Percentiles rank a stretch among this genome's conserved stretches.
Evolutionary conservation across 768 basidiomycete genomes (phyloP).

Genomic region (Lanmaoa rubissima): DNA sequence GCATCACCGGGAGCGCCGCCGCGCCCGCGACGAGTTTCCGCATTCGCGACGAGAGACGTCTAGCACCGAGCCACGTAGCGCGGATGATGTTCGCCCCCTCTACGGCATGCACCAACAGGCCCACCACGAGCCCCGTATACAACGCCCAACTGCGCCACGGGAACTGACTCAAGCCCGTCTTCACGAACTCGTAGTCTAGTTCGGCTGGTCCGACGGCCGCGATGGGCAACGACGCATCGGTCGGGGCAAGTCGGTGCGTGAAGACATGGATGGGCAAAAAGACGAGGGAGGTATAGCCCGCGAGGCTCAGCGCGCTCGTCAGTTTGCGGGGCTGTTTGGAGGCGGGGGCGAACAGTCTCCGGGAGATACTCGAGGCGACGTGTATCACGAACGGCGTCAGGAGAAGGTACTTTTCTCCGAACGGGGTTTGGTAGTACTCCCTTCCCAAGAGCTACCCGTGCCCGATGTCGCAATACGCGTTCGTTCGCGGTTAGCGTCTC

Average conservation of each 20-base stretch:
- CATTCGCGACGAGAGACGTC: conserved; percentile 14
- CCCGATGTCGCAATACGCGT: background rate
- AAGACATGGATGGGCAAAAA: conserved; percentile 69
- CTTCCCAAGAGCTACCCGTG: conserved; percentile 67
- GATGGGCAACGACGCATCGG: conserved; percentile 38
- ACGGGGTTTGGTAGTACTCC: conserved; percentile 79
- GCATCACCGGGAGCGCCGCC: conserved; percentile 49
- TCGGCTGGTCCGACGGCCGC: conserved; percentile 64
- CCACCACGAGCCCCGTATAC: conserved; percentile 60
- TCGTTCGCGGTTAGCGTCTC: background rate
- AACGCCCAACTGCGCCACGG: conserved; percentile 59
- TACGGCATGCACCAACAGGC: conserved; percentile 56
- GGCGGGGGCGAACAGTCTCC: conserved; percentile 50
- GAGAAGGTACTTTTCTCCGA: conserved; percentile 68
- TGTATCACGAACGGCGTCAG: conserved; percentile 68
- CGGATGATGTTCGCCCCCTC: conserved; percentile 59
- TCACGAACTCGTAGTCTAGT: conserved; percentile 82
- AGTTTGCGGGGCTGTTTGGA: conserved; percentile 35
- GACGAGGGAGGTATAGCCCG: conserved; percentile 61
- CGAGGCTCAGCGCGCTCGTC: conserved; percentile 47
- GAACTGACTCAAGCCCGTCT: conserved; percentile 61
- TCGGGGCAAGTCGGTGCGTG: conserved; percentile 61
- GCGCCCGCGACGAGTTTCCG: conserved; percentile 34
- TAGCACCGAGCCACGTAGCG: conserved; percentile 40
- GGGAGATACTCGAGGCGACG: conserved; percentile 52